A percentile compares a stretch with the other conserved stretches of the same genome.
Evolutionary conservation across 257 asterid species (phyloP).

Genomic region (Forsythia suspensa): DNA sequence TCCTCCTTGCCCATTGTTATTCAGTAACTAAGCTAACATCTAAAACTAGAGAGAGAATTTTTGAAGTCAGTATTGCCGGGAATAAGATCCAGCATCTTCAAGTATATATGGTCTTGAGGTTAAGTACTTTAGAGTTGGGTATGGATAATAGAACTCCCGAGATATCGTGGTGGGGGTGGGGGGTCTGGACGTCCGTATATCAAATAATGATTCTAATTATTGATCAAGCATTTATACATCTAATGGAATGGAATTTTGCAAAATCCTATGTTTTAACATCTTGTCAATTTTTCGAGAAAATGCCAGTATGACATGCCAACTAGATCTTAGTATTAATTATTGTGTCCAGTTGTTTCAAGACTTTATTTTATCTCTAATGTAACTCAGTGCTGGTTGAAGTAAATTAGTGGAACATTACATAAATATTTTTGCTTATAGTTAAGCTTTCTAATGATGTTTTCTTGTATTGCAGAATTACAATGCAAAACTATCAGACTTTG

Average conservation of each 20-base stretch:
- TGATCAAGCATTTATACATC: not conserved
- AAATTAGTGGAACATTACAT: too few relatives aligned
- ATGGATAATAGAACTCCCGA: too few relatives aligned
- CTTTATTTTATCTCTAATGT: not conserved
- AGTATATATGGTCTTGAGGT: not conserved
- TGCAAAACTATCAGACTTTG: constrained; percentile 56
- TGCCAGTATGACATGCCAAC: not conserved
- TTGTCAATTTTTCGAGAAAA: too few relatives aligned
- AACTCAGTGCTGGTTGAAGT: not conserved
- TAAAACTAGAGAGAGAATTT: not conserved
- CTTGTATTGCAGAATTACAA: constrained; percentile 40
- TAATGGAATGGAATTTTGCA: not conserved
- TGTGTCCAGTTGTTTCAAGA: not conserved
- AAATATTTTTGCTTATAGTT: too few relatives aligned
- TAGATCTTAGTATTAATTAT: not conserved
- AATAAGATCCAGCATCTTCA: not conserved
- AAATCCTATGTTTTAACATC: not conserved
- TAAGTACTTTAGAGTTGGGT: not conserved
- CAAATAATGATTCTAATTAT: not conserved
- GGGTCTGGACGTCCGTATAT: not conserved
- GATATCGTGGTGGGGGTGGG: not conserved
- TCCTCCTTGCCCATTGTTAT: not conserved
- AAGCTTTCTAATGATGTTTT: not conserved
- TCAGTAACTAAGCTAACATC: not conserved
- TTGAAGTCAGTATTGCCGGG: not conserved